These are phyloP conservation scores for Naganishia kalamii DNA, from an alignment of 768 basidiomycete genomes.

Conservation along the genomic window DNA sequence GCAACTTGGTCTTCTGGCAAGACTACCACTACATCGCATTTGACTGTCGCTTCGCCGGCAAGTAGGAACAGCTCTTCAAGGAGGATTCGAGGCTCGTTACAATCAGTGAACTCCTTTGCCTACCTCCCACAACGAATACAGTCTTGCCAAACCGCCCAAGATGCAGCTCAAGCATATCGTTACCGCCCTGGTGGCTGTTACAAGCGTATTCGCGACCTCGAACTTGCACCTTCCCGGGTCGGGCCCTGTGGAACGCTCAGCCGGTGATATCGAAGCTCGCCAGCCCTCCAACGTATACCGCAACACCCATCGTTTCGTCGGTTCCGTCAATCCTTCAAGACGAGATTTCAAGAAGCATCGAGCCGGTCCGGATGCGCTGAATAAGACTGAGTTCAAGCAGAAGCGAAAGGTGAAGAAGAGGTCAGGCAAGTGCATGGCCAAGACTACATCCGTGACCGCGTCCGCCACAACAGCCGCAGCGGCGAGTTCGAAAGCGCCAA, in stretches of 20 bases:
- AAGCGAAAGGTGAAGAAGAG: constrained; percentile 17
- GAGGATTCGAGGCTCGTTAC: too few relatives aligned
- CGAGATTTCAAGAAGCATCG: background rate
- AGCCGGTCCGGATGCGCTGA: background rate
- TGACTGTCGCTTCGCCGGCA: background rate
- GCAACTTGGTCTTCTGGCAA: constrained; percentile 20
- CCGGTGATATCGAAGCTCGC: background rate
- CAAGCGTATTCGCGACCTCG: background rate
- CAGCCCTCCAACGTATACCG: background rate
- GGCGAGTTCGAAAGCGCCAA: background rate
- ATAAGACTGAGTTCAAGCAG: background rate
- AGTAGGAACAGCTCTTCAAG: too few relatives aligned
- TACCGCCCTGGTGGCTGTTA: background rate
- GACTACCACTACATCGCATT: background rate
- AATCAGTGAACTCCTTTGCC: too few relatives aligned
- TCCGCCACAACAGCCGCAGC: background rate
- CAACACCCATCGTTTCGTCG: background rate
- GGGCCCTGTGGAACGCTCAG: background rate
- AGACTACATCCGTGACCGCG: background rate
- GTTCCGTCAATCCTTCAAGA: background rate
- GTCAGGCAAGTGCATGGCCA: background rate
- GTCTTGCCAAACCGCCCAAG: too few relatives aligned
- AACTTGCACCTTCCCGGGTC: background rate
- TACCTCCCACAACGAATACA: too few relatives aligned
- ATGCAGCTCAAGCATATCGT: too few relatives aligned